Conservation (phyloP, 495 filamentous ascomycete genomes). For the Symbiotaphrina buchneri region DNA sequence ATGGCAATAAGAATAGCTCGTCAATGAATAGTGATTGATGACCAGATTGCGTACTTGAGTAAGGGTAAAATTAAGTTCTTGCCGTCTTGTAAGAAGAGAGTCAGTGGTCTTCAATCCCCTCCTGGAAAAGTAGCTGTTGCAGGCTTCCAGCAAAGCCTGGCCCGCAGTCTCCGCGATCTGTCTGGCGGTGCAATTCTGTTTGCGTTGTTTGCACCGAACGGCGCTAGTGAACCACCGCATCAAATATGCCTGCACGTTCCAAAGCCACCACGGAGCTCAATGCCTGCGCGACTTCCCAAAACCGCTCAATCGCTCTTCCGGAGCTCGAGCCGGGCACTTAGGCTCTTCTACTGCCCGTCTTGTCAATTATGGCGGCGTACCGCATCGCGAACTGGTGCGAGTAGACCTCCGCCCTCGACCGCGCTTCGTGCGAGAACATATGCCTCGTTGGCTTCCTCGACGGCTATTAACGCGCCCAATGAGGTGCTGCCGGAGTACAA, state of each 20-base stretch:
- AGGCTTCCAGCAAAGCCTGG: no score
- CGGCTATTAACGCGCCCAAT: background rate
- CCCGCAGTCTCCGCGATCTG: no score
- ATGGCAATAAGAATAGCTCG: no score
- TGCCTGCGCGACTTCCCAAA: background rate
- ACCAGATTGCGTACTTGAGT: no score
- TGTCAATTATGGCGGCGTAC: background rate
- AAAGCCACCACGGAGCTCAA: background rate
- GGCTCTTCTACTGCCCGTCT: background rate
- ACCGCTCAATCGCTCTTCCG: background rate
- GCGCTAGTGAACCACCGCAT: background rate
- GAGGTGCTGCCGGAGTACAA: background rate
- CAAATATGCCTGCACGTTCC: background rate
- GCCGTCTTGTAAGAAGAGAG: no score
- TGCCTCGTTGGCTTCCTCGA: slow-evolving; percentile 3
- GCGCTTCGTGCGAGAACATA: background rate
- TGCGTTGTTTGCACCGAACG: background rate
- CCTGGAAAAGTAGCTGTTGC: no score
- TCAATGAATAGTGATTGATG: no score
- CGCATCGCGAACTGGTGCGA: background rate
- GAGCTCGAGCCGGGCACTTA: background rate
- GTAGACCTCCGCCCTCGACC: background rate
- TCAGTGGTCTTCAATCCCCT: no score
- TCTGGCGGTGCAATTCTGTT: no score
- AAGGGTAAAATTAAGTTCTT: no score